phyloP scores from a whole-genome alignment of 139 green algal species.

The Tetraselmis chui region DNA sequence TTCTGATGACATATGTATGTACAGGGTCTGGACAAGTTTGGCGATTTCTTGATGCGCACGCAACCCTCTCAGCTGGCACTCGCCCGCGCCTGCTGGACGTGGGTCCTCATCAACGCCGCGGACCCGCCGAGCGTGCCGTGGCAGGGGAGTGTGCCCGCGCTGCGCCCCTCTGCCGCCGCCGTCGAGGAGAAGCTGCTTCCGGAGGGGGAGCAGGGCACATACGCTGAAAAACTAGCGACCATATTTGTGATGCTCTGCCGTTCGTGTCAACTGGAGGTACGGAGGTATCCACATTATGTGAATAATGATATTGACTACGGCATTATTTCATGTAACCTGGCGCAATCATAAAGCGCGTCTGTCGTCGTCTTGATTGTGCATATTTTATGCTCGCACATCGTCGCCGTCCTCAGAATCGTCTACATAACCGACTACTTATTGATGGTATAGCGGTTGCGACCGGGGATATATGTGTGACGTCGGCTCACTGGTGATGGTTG shows the following conservation, averaged over 20 bases:
- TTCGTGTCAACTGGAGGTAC: constrained; percentile 40
- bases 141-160: background rate
- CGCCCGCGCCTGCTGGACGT: constrained; percentile 37
- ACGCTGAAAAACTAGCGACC: constrained; percentile 39
- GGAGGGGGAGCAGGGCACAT: constrained; percentile 26
- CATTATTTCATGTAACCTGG: background rate
- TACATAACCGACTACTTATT: too few relatives aligned
- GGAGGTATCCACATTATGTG: constrained; percentile 13
- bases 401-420: too few relatives aligned
- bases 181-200: constrained; percentile 8
- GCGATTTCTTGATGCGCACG: background rate
- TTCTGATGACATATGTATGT: too few relatives aligned
- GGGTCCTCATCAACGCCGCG: constrained; percentile 29
- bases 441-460: too few relatives aligned
- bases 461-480: too few relatives aligned
- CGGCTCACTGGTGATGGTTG: too few relatives aligned
- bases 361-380: too few relatives aligned
- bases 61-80: constrained; percentile 33
- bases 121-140: constrained; percentile 3
- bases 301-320: background rate
- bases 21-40: background rate
- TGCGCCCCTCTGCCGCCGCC: background rate
- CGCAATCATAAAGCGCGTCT: background rate
- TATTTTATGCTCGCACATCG: too few relatives aligned
- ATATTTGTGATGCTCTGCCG: constrained; percentile 34